Percentiles rank a stretch among this genome's conserved stretches.
phyloP scores from a whole-genome alignment of 257 asterid species.

The Solanum tarapatanum region DNA sequence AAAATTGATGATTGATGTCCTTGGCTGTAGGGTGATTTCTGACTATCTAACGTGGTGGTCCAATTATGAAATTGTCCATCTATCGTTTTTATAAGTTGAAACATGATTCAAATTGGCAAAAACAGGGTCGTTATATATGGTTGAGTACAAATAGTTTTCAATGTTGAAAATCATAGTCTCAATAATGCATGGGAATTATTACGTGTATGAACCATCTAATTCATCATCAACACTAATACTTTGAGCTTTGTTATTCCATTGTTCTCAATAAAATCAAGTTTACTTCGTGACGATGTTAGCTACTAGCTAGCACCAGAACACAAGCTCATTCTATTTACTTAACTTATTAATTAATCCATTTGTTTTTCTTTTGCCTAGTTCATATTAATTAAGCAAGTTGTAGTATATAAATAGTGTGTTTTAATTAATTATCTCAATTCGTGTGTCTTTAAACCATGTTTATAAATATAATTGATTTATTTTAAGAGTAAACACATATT shows the following conservation, averaged over 20 bases:
- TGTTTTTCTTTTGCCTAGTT: background rate
- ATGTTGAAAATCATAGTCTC: background rate
- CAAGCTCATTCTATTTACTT: background rate
- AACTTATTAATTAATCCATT: background rate
- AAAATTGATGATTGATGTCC: background rate
- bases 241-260: background rate
- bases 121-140: background rate
- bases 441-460: background rate
- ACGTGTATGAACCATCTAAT: background rate
- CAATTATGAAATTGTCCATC: background rate
- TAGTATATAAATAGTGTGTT: background rate
- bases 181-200: background rate
- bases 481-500: background rate
- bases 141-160: background rate
- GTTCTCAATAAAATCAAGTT: background rate
- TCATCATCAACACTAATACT: background rate
- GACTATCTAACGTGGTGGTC: conserved; percentile 7
- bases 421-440: background rate
- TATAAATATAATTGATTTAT: background rate
- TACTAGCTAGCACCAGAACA: background rate
- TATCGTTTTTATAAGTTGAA: background rate
- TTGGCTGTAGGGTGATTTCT: background rate
- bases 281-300: background rate
- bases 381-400: background rate
- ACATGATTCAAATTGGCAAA: background rate